Evolutionary conservation across 2,329 filamentous ascomycete species (phyloP).

Genomic region (Colletotrichum sp.): DNA sequence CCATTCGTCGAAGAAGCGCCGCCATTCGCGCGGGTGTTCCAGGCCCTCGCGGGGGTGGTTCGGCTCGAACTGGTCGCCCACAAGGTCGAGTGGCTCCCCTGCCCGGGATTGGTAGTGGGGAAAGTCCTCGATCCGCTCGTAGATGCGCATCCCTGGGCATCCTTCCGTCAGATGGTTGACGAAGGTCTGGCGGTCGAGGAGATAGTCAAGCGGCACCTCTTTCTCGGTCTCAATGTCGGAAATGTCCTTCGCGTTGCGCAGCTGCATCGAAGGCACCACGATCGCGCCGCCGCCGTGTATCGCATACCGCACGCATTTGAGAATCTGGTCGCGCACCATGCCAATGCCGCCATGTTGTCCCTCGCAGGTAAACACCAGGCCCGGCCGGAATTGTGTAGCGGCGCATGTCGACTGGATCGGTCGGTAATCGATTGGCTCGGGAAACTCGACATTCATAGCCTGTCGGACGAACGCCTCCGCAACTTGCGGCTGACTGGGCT

Average conservation of each 20-base stretch:
- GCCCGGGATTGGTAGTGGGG: constrained; percentile 26
- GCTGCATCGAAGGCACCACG: constrained; percentile 39
- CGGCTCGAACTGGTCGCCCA: constrained; percentile 36
- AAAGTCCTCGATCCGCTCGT: constrained; percentile 31
- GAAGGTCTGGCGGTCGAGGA: constrained; percentile 32
- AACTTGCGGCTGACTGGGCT: not conserved
- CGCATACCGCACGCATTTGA: constrained; percentile 45
- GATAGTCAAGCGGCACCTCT: constrained; percentile 32
- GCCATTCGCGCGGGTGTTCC: constrained; percentile 28
- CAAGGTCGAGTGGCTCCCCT: constrained; percentile 23
- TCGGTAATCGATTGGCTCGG: constrained; percentile 35
- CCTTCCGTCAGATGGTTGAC: constrained; percentile 26
- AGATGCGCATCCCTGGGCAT: constrained; percentile 32
- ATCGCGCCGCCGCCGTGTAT: constrained; percentile 40
- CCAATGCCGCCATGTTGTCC: constrained; percentile 43
- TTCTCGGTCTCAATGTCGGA: constrained; percentile 33
- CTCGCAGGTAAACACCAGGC: constrained; percentile 43
- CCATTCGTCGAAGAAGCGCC: constrained; percentile 32
- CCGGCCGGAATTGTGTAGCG: constrained; percentile 34
- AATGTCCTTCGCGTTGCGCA: constrained; percentile 35
- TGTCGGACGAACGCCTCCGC: constrained; percentile 25
- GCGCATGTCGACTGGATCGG: constrained; percentile 37
- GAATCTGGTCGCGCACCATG: constrained; percentile 44
- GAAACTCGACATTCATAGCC: constrained; percentile 38
- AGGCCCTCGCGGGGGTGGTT: constrained; percentile 29